Base-by-base conservation (phyloP, 2,329 filamentous ascomycete genomes). In the Colletotrichum chlorophyti region DNA sequence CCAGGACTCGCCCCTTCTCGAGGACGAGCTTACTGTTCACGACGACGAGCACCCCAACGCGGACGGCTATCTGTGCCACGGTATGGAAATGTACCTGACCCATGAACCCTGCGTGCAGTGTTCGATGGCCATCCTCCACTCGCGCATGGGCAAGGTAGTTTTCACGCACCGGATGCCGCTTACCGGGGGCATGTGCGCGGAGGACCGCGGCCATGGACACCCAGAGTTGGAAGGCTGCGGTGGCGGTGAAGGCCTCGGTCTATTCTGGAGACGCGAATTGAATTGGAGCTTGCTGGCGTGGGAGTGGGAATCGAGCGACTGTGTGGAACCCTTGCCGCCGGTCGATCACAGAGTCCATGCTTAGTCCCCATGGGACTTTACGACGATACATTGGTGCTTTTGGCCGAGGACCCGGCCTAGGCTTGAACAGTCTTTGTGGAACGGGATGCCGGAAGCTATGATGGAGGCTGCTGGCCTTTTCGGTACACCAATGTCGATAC, bases 41-140 rank as follows among this genome's bases (percentile, higher is more conserved):
- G 78, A 80, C 45, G 76, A 84, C 66, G 86, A 88, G 66, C 89
- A 88, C 68, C 84, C 83, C 35, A 84, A 81, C 63, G 83, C 85
- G 27, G 91, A 92, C 65, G 94, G 94, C 50, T 99, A 99, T 72
- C 86, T 99, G 17, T 98, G 94, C 75, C 92, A 96, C 65, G 91
- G 92, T 52, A 83, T 99, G 26, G 94, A 98, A 73, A 84, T 99
- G 54, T 98, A 97, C 76, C 81, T 96, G 60, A 97, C 93, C 2
- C 93, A 98, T 69, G 95, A 99, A 75, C 95, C 95, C 5, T 99
- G 95, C 71, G 85, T 96, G 60, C 96, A 96, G 85, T 99, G 95
- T 75, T 92, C 91, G 31, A 98, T 98, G 95, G 95, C 91, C 1
- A 90, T 98, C 65, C 81, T 98, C 19, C 93, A 98, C 71, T 97